Base-by-base conservation (phyloP, 306 rosid genomes). In the Prunus mira region DNA sequence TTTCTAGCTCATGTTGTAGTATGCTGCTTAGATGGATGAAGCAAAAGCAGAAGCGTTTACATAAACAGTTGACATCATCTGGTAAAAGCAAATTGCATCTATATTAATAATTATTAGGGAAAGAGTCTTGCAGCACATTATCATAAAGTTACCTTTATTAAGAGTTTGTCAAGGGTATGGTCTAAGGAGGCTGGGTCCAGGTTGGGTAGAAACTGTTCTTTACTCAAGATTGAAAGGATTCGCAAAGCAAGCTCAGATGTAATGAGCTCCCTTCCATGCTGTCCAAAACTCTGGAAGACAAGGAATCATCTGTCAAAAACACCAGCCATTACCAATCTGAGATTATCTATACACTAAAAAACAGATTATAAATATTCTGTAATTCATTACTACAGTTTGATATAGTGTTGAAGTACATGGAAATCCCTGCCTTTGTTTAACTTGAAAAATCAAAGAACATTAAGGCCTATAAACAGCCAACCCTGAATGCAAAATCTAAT, bases 231-330 rank as follows among this genome's bases (percentile, higher is more conserved):
- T 52, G 88, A 91, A 76, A 96, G 84, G 78, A 92, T 84, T 84
- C 89, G 83, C 69, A 91, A 84, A 72, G 98, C 97, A 76, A 96
- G 90, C 87, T 96, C 99, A 67, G 93, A 54, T 61, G 99, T 92
- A 81, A 96, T 96, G 78, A 96, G 87, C 86, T 96, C 99, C 87
- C 98, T 86, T 78, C 96, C 99, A 79, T 92, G 99, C 98, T 96
- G 99, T 80, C 99, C 99, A 84, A 96, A 96, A 96, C 99, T 96
- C 99, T 96, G 99, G 98, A 93, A 96, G 92, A 96, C 98, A 96
- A 96, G 96, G 97, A 96, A 96, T 91, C 92, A 91, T 96, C 99
- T 96, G 99, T 96, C 99, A 95, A 90, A 90, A 91, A 96, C 84
- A 91, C 84, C 92, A 93, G 90, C 83, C 86, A 89, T 90, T 88